Evolutionary conservation across 73 alveolate species (phyloP), one percentile per base, ranked within the genome.

Genomic region (Effrenium voratum): DNA sequence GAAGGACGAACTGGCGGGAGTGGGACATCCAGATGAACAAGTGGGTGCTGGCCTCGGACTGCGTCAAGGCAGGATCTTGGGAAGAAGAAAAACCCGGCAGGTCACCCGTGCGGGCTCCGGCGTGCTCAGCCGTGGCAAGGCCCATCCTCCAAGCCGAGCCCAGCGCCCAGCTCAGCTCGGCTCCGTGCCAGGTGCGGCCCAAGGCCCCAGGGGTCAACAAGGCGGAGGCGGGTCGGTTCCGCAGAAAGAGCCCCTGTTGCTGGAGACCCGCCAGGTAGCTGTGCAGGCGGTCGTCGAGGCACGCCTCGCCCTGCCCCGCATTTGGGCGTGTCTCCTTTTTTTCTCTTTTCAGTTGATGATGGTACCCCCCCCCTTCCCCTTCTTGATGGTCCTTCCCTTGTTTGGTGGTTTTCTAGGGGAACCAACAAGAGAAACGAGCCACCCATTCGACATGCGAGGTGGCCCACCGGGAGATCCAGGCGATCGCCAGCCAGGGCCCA

Each of bases 1-100:
- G 38, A 26, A 90, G 97, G 97, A 90, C 82, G 57, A 46, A 70
- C 63, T 90, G 97, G 97, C 97, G 97, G 50, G 97, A 90, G 87
- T 90, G 97, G 97, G 97, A 90, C 75, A 24, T 55, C 30, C 34
- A 44, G 28, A 36, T 5, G 60, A 70, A 50, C 97, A 90, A 70
- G 59, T 90, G 97, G 97, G 97, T 41, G n/a, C 43, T 24, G 32
- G 22, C 43, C 86, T 50, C 44, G 52, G 82, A 8, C 28, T 15
- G 24, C 60, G 22, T 30, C n/a, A 19, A 41, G 44, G 44, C 24
- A 19, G 68, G 32, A 55, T 55, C 5, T 55, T 55, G 68, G 1
- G 68, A 6, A 28, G 22, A 59, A 10, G 73, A 26, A 10, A 40
- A 16, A 34, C 15, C 77, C 12, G 22, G 26, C 2, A 88, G 97